Conservation (phyloP, 768 basidiomycete species). For the Lactifluus volemus region DNA sequence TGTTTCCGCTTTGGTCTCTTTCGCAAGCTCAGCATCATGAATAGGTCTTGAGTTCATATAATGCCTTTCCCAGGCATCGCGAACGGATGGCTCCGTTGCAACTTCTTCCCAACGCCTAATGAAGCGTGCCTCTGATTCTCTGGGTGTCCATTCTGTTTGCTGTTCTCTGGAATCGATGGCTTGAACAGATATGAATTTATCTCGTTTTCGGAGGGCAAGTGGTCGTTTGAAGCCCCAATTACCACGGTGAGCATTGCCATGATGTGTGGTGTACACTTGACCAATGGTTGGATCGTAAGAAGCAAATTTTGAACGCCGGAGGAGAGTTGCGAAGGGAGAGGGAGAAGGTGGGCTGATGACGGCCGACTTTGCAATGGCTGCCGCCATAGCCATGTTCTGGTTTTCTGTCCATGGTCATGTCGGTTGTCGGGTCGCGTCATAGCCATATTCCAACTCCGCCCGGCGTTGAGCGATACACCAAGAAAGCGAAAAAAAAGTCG, state of each 20-base stretch:
- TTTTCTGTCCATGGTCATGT: not conserved
- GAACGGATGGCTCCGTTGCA: conserved; percentile 31
- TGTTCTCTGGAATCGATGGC: conserved; percentile 64
- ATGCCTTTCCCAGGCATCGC: conserved; percentile 32
- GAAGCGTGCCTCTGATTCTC: conserved; percentile 57
- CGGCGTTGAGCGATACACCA: conserved; percentile 2
- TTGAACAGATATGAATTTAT: conserved; percentile 56
- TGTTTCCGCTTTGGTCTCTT: conserved; percentile 1
- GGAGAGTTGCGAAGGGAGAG: conserved; percentile 66
- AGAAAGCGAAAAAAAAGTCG: not conserved
- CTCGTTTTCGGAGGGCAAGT: conserved; percentile 54
- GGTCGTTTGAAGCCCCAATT: conserved; percentile 85
- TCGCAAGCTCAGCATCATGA: conserved; percentile 7
- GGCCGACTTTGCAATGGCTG: conserved; percentile 8
- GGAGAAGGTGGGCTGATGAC: conserved; percentile 29
- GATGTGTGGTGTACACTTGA: conserved; percentile 67
- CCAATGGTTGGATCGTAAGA: conserved; percentile 66
- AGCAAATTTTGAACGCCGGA: conserved; percentile 77
- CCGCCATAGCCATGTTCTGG: not conserved
- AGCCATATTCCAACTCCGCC: not conserved
- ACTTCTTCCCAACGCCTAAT: conserved; percentile 61
- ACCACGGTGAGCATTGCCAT: conserved; percentile 64
- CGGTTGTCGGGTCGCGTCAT: not conserved
- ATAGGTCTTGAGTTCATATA: conserved; percentile 1
- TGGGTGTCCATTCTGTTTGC: conserved; percentile 71